A percentile compares a stretch with the other conserved stretches of the same genome.
Conservation (phyloP, 495 filamentous ascomycete species). For the Penicillium psychrofluorescens region DNA sequence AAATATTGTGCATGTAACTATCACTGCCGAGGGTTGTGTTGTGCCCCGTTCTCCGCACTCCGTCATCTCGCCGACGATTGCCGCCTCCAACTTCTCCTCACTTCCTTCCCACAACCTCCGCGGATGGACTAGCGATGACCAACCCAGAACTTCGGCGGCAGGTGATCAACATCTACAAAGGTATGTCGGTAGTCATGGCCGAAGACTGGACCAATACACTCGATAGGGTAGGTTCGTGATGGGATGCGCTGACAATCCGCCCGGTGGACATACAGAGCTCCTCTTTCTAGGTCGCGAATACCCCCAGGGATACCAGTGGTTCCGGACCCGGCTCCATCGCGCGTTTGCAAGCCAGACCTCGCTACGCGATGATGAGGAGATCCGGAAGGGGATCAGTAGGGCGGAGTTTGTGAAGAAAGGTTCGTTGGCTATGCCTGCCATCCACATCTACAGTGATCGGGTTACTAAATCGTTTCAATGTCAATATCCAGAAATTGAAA, state of each 20-base stretch:
- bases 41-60: constrained; percentile 7
- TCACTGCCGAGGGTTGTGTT: background rate
- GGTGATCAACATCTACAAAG: constrained; percentile 89
- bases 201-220: too few relatives aligned
- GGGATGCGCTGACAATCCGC: too few relatives aligned
- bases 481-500: constrained; percentile 64
- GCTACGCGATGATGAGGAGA: constrained; percentile 64
- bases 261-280: constrained; percentile 49
- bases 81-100: too few relatives aligned
- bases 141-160: constrained; percentile 61
- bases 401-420: constrained; percentile 91
- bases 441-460: background rate
- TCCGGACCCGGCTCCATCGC: constrained; percentile 69
- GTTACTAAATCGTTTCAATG: too few relatives aligned
- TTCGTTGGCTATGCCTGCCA: constrained; percentile 20
- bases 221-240: too few relatives aligned
- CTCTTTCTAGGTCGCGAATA: constrained; percentile 81
- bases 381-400: constrained; percentile 62
- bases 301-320: constrained; percentile 80
- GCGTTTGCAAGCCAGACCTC: constrained; percentile 72
- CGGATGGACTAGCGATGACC: constrained; percentile 25
- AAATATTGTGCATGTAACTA: too few relatives aligned
- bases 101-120: background rate
- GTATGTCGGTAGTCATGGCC: constrained; percentile 30
- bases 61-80: constrained; percentile 11